Base-by-base conservation (phyloP, 176 grass and related monocot genomes). In the Bothriochloa decipiens region DNA sequence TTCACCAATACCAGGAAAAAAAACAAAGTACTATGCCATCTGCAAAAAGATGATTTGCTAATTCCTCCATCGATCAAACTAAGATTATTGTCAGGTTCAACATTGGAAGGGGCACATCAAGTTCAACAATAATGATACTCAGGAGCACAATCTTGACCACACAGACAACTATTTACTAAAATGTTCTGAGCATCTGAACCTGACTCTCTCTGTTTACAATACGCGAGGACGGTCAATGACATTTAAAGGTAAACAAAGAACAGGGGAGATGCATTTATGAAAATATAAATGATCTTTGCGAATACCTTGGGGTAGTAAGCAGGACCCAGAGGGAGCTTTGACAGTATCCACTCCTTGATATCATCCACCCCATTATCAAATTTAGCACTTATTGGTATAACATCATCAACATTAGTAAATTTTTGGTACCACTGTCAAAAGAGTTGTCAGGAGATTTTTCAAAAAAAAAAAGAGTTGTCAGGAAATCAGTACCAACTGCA, bases 311-410 rank as follows among this genome's bases (percentile, higher is more conserved):
- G 91, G 68, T 98, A 98, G 89, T 98, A 98, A 61, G 96, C 80
- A 92, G 93, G 96, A 82, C 96, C 93, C 42, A 95, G 78, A 7
- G 93, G 96, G 61, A 98, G 45, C 53, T 98, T 98, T 71, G 92
- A 95, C 66, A 98, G 63, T 90, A 98, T 90, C 96, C 96, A 98
- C 14, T 98, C 91, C 86, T 90, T 92, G 74, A 98, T 92, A 92
- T 95, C 93, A 77, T 92, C 89, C 10, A 95, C 83, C 80, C 93
- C 96, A 49, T 87, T 86, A 63, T 86, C 93, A 92, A 90, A 95
- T 90, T 98, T 98, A 49, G 96, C 96, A 90, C 96, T 98, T 84
- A 98, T 87, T 63, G 96, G 93, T 95, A 98, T 98, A 46, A 95
- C 89, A 57, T 95, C 96, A 57, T 98, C 96, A 64, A 83, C 96